Conservation (phyloP, 371 early-diverging fungal genomes). For the Coemansia sp. region DNA sequence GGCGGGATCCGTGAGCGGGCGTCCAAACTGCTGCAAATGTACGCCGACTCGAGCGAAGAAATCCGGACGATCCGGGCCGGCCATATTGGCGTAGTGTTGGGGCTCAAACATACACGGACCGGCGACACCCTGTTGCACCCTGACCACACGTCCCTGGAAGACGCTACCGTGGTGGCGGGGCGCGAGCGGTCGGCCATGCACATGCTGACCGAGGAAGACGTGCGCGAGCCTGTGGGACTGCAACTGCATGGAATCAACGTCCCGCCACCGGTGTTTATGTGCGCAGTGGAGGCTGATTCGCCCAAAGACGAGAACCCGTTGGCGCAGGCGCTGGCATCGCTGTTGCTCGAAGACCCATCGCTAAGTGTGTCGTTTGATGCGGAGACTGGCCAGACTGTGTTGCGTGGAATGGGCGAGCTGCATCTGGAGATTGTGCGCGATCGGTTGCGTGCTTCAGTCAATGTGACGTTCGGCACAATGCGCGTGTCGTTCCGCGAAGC, state of each 20-base stretch:
- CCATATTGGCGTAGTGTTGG: slow-evolving; percentile 88
- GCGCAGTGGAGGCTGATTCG: slow-evolving; percentile 77
- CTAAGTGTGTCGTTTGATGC: slow-evolving; percentile 70
- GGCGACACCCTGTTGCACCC: slow-evolving; percentile 82
- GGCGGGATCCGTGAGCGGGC: slow-evolving; percentile 74
- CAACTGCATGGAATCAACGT: slow-evolving; percentile 73
- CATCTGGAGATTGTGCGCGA: slow-evolving; percentile 90
- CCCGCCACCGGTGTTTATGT: slow-evolving; percentile 90
- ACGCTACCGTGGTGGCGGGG: neutral
- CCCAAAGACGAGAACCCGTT: slow-evolving; percentile 75
- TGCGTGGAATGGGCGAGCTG: slow-evolving; percentile 97
- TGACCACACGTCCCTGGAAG: slow-evolving; percentile 31
- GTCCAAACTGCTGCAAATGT: slow-evolving; percentile 84
- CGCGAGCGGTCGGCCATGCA: slow-evolving; percentile 3
- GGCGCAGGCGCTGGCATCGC: slow-evolving; percentile 68
- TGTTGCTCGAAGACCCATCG: slow-evolving; percentile 89
- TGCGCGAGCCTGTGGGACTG: slow-evolving; percentile 12
- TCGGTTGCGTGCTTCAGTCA: slow-evolving; percentile 74
- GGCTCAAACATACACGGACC: slow-evolving; percentile 82
- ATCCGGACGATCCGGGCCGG: slow-evolving; percentile 73
- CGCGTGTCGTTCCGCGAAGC: slow-evolving; percentile 87
- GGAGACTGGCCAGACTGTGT: slow-evolving; percentile 86
- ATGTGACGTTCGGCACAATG: slow-evolving; percentile 81
- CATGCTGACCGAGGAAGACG: neutral
- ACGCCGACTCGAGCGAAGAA: slow-evolving; percentile 87